A percentile compares a stretch with the other conserved stretches of the same genome.
phyloP scores from a whole-genome alignment of 345 rosid genomes.

The Dovyalis caffra region DNA sequence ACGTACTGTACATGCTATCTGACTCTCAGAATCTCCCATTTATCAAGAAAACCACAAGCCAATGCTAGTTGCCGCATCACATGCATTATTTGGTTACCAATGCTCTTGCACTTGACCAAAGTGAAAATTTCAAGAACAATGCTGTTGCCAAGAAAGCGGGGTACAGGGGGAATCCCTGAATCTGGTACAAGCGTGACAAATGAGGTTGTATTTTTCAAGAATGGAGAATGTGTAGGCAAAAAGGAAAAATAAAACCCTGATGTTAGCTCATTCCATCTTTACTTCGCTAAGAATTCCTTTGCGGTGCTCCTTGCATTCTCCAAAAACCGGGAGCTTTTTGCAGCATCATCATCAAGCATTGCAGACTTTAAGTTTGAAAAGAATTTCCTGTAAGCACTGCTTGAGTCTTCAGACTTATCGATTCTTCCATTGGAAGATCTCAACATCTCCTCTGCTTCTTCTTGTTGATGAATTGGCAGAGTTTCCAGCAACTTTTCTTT shows the following conservation, averaged over 20 bases:
- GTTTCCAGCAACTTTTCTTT: slow-evolving; percentile 14
- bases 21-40: too few species aligned
- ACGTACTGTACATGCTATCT: too few species aligned
- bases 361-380: slow-evolving; percentile 48
- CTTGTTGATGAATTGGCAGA: slow-evolving; percentile 15
- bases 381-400: slow-evolving; percentile 31
- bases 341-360: slow-evolving; percentile 31
- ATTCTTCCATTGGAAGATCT: slow-evolving; percentile 16
- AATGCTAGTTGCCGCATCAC: too few species aligned
- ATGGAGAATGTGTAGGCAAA: not conserved
- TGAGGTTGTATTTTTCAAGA: not conserved
- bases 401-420: slow-evolving; percentile 27
- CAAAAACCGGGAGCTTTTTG: slow-evolving; percentile 37
- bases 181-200: too few species aligned
- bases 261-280: not conserved
- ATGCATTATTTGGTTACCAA: too few species aligned
- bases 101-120: too few species aligned
- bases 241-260: too few species aligned
- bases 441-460: slow-evolving; percentile 16
- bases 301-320: slow-evolving; percentile 50
- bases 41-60: too few species aligned
- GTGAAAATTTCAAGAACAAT: too few species aligned
- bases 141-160: too few species aligned
- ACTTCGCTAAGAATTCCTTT: slow-evolving; percentile 34
- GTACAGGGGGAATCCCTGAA: too few species aligned